Conservation (phyloP, 2,329 filamentous ascomycete species). For the Ceratocystis albifundus region DNA sequence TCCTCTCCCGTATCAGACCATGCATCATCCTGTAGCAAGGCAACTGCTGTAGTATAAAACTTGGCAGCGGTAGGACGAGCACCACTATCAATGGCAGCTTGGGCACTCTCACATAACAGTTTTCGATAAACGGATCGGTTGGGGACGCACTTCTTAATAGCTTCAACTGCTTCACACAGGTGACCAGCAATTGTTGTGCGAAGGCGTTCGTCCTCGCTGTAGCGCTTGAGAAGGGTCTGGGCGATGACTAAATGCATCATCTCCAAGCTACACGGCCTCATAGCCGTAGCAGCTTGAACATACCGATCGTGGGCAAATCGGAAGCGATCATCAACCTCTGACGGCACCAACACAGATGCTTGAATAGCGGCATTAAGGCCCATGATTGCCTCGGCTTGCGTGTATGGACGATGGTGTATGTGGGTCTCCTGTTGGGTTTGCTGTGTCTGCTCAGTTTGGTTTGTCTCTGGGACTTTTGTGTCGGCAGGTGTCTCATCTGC, state of each 20-base stretch:
- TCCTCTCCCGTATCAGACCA: constrained; percentile 63
- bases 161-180: constrained; percentile 62
- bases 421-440: constrained; percentile 29
- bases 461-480: constrained; percentile 2
- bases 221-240: constrained; percentile 65
- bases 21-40: constrained; percentile 64
- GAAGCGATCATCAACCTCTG: constrained; percentile 76
- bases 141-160: constrained; percentile 56
- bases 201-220: constrained; percentile 46
- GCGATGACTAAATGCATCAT: constrained; percentile 91
- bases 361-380: constrained; percentile 75
- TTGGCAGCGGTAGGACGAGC: constrained; percentile 70
- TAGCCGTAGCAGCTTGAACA: constrained; percentile 57
- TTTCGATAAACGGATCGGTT: constrained; percentile 57
- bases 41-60: constrained; percentile 67
- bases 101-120: constrained; percentile 67
- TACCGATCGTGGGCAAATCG: constrained; percentile 84
- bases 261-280: constrained; percentile 56
- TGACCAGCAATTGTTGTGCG: constrained; percentile 69
- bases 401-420: constrained; percentile 31
- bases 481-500: constrained; percentile 24
- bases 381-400: constrained; percentile 56
- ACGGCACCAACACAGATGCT: constrained; percentile 67
- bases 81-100: constrained; percentile 67
- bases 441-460: neutral